Percentiles rank a stretch among this genome's conserved stretches.
phyloP scores from a whole-genome alignment of 768 basidiomycete genomes.

The Tephrocybe sp. region DNA sequence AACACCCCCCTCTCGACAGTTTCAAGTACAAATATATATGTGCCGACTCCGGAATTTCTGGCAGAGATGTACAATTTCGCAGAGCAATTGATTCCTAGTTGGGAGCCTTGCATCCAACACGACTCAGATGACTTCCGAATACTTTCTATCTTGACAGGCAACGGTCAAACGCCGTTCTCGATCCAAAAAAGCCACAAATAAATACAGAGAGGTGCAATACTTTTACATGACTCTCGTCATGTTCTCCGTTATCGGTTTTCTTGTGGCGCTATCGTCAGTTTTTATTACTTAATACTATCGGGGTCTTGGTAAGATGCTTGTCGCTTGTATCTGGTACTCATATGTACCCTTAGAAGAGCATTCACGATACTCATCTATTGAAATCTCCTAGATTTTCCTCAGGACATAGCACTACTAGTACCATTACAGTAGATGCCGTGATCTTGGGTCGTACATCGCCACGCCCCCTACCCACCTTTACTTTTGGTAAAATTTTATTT shows the following conservation, averaged over 20 bases:
- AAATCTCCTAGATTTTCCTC: too few species aligned
- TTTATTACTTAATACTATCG: background rate
- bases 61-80: background rate
- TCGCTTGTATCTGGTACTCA: background rate
- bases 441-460: too few species aligned
- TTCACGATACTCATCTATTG: too few species aligned
- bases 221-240: background rate
- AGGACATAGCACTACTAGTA: too few species aligned
- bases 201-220: background rate
- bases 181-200: background rate
- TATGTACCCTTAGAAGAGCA: too few species aligned
- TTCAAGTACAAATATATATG: conserved; percentile 9
- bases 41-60: background rate
- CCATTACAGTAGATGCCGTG: too few species aligned
- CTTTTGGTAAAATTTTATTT: too few species aligned
- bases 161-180: too few species aligned
- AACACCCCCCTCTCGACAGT: conserved; percentile 10
- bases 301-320: background rate
- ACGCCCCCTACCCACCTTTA: too few species aligned
- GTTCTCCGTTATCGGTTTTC: background rate
- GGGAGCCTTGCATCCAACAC: conserved; percentile 2
- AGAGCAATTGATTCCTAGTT: background rate
- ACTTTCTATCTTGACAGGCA: background rate
- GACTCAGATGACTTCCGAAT: conserved; percentile 12
- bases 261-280: background rate